Conservation (phyloP, 768 basidiomycete species). For the Lentinula guzmanii region DNA sequence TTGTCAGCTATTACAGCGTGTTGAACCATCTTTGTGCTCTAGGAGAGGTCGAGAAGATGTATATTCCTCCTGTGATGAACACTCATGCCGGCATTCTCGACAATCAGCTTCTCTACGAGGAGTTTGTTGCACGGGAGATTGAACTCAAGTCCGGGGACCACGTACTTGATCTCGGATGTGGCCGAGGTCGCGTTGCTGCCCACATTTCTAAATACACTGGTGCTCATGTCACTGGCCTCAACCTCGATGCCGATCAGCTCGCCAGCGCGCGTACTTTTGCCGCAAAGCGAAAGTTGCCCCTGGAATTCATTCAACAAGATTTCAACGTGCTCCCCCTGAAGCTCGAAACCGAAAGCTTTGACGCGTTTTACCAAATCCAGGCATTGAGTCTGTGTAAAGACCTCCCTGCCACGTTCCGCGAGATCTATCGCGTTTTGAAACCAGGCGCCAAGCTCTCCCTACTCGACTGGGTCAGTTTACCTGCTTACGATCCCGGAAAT, state of each 20-base stretch:
- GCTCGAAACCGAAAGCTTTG: not conserved
- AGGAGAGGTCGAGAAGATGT: slow-evolving; percentile 4
- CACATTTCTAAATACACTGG: slow-evolving; percentile 5
- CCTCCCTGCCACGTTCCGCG: not conserved
- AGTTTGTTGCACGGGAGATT: slow-evolving; percentile 3
- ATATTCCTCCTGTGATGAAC: slow-evolving; percentile 2
- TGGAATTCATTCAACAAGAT: slow-evolving; percentile 2
- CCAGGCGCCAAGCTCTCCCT: not conserved
- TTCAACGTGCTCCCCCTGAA: not conserved
- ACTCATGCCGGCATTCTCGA: not conserved
- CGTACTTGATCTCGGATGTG: slow-evolving; percentile 2
- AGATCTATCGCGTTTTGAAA: not conserved
- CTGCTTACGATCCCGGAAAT: not conserved
- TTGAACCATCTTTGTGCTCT: slow-evolving; percentile 1
- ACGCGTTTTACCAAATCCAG: slow-evolving; percentile 2
- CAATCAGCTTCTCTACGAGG: slow-evolving; percentile 3
- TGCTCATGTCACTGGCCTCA: slow-evolving; percentile 1
- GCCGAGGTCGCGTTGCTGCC: slow-evolving; percentile 1
- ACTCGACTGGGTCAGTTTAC: slow-evolving; percentile 4
- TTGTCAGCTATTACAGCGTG: slow-evolving; percentile 3
- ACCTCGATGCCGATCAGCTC: slow-evolving; percentile 2
- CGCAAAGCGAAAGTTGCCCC: not conserved
- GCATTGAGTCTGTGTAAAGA: slow-evolving; percentile 3
- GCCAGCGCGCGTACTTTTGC: not conserved
- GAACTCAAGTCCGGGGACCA: slow-evolving; percentile 1